phyloP scores from a whole-genome alignment of 78 protist species.

The Dictyostelium citrinum region DNA sequence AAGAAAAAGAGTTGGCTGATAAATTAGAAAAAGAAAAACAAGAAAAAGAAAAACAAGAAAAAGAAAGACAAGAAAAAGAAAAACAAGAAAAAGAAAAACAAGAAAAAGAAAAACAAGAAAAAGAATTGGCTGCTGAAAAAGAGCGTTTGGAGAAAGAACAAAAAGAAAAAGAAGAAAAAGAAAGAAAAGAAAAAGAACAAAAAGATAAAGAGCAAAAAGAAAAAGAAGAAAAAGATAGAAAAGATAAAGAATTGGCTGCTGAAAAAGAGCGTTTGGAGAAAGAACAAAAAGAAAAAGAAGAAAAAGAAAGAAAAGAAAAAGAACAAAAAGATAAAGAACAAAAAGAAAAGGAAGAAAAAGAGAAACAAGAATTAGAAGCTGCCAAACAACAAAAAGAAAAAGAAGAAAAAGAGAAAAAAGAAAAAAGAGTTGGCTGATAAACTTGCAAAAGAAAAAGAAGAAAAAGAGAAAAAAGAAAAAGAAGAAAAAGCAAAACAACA shows the following conservation, averaged over 20 bases:
- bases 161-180: neutral
- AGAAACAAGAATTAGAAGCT: slow-evolving; percentile 16
- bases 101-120: neutral
- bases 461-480: neutral
- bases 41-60: neutral
- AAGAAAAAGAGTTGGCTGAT: neutral
- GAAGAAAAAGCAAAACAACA: neutral
- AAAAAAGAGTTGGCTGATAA: neutral
- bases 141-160: neutral
- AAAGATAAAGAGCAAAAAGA: neutral
- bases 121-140: slow-evolving; percentile 3
- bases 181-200: neutral
- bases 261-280: neutral
- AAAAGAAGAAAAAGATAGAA: neutral
- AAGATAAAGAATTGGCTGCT: neutral
- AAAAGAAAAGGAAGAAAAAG: neutral
- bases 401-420: neutral
- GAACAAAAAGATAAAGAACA: slow-evolving; percentile 13
- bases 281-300: neutral
- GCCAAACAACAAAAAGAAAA: neutral
- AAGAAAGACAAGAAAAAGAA: neutral
- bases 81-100: neutral
- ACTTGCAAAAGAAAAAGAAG: neutral
- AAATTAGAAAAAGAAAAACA: neutral
- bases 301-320: neutral